These are phyloP conservation scores for Calonectria montana DNA, from an alignment of 2,329 filamentous ascomycete species.

Conservation along the genomic window DNA sequence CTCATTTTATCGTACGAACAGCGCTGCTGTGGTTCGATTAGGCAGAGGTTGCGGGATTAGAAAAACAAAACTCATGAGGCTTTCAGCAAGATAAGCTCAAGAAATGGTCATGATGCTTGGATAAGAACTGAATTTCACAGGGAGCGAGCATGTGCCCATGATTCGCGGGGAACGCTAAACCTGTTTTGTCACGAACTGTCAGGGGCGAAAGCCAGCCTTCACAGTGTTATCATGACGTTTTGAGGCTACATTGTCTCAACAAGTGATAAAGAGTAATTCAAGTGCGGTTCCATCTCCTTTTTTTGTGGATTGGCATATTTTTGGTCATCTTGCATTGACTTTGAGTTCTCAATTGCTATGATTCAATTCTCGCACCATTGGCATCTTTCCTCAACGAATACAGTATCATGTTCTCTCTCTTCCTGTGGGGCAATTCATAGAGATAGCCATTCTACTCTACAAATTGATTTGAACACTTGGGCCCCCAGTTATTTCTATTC, in stretches of 20 bases:
- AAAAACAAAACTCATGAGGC: not conserved
- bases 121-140: not conserved
- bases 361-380: not conserved
- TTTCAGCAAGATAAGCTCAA: not conserved
- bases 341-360: not conserved
- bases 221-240: not conserved
- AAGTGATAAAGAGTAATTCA: not conserved
- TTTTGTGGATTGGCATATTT: not conserved
- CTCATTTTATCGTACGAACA: not conserved
- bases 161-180: conserved; percentile 4
- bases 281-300: not conserved
- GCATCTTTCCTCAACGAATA: no score
- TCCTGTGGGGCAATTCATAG: not conserved
- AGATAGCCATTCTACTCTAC: not conserved
- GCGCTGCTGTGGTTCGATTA: no score
- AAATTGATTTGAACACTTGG: not conserved
- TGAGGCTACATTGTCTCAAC: not conserved
- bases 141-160: conserved; percentile 1
- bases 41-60: not conserved
- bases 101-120: not conserved
- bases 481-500: not conserved
- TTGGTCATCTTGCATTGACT: no score
- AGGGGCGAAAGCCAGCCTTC: not conserved
- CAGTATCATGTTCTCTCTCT: not conserved
- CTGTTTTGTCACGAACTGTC: not conserved